Evolutionary conservation across 179 eudicot genomes (phyloP), one percentile per base, ranked within the genome.

Genomic region (Spergularia azorica): DNA sequence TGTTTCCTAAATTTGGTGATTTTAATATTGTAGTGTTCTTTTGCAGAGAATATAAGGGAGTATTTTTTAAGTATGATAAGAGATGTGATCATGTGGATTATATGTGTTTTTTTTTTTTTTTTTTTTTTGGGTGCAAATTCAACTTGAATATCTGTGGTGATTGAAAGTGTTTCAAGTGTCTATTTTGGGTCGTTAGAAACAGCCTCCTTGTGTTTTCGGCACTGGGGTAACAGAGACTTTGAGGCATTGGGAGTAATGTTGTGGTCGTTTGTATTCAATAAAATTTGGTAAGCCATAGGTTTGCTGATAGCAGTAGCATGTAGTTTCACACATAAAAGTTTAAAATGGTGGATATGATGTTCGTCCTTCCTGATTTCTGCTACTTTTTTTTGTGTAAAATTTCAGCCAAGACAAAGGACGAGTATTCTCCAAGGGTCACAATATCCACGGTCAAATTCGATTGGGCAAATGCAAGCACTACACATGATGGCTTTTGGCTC

Each of bases 321-420:
- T 43, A 52, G 52, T 32, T 57, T 43, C 11, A 9, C 64, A 59
- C 73, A 21, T 73, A 56, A 52, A 81, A 68, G 21, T 62, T 55
- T 32, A 21, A 4, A 20, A 8, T 54, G 38, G 36, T 36, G 66
- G 55, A 57, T 17, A 36, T 78, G 36, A 48, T 48, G 21, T 39
- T 71, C 76, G 50, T 56, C 59, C 50, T 73, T 32, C 39, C 72
- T 68, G 6, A 68, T 61, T 72, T 56, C 18, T 51, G 50, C 39
- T 17, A 13, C 41, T 41, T 43, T 15, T 18, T 17, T 41, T 16
- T 26, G 39, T 67, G n/a, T 32, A 41, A 68, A 54, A n/a, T 48
- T 86, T 81, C 80, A 93, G 97, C 90, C 96, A 70, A 87, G 94
- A 78, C 96, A 91, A 62, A 90, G 88, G 82, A 70, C 94, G 32